Evolutionary conservation across 495 filamentous ascomycete species (phyloP), one percentile per base, ranked within the genome.

Genomic region (Penicillium waksmanii): DNA sequence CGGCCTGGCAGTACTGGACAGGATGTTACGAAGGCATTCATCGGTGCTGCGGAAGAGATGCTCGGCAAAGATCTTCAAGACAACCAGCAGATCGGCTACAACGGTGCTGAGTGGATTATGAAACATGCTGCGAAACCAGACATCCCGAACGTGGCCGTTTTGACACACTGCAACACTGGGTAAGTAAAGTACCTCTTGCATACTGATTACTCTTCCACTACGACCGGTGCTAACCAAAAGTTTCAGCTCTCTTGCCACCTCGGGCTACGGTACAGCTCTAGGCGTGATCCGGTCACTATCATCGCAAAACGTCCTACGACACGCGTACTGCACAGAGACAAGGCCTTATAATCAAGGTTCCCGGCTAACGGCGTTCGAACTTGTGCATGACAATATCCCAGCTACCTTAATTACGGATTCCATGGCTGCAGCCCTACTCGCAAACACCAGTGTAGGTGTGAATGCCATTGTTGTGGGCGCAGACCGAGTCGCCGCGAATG

Each of bases 111-210:
- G 62, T 98, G 94, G 91, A 87, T 98, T 35, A 69, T 82, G 51
- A 70, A 75, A 18, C 77, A 87, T 62, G 73, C 76, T 42, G 66
- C 61, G 53, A 53, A 64, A 67, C 46, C 69, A 50, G 73, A 47
- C 40, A 62, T 51, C 55, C 34, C 78, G 71, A 48, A 80, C 78
- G 68, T 80, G 87, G 88, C 87, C 10, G 87, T 98, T 33, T 71
- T 98, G 61, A 98, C 95, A 21, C 95, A 98, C 75, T 98, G 95
- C 76, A 98, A 98, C 72, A 98, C 95, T 3, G 96, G 95, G 84
- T 92, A 80, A 53, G 84, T 67, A 48, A 27, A 53, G 84, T 67
- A 46, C 21, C 49, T 23, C 55, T 31, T 21, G n/a, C 11, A 40
- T 31, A 5, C 27, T 31, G 27, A 31, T 31, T 31, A 4, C 27